A percentile compares a stretch with the other conserved stretches of the same genome.
These are phyloP conservation scores for Mycena floridula DNA, from an alignment of 768 basidiomycete species.

Conservation along the genomic window DNA sequence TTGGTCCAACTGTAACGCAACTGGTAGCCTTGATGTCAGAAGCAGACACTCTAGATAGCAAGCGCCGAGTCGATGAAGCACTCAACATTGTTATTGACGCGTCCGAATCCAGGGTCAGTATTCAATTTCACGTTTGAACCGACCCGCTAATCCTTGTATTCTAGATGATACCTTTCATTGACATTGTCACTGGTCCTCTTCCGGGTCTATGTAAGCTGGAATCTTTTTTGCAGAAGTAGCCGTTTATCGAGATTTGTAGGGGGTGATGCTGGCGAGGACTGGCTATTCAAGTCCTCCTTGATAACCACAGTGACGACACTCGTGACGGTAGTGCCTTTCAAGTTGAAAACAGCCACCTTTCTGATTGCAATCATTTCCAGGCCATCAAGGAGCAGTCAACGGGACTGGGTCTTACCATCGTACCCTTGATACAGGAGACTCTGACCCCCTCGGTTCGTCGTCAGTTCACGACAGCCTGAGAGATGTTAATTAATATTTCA, in stretches of 20 bases:
- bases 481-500: conserved; percentile 21
- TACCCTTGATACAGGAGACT: conserved; percentile 62
- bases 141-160: neutral
- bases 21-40: conserved; percentile 68
- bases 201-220: conserved; percentile 60
- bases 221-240: conserved; percentile 7
- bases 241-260: conserved; percentile 48
- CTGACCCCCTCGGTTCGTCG: conserved; percentile 46
- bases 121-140: neutral
- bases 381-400: conserved; percentile 60
- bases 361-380: no score
- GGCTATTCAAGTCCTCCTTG: conserved; percentile 65
- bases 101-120: conserved; percentile 34
- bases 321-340: conserved; percentile 41
- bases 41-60: conserved; percentile 70
- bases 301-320: conserved; percentile 67
- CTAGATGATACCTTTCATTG: conserved; percentile 65
- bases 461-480: neutral
- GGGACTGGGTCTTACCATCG: conserved; percentile 46
- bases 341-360: no score
- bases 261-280: conserved; percentile 61
- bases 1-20: conserved; percentile 54
- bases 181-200: conserved; percentile 55
- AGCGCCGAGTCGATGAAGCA: conserved; percentile 63
- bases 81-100: conserved; percentile 67